Evolutionary conservation across 2,329 filamentous ascomycete genomes (phyloP).

Genomic region (Fusarium incarnatum): DNA sequence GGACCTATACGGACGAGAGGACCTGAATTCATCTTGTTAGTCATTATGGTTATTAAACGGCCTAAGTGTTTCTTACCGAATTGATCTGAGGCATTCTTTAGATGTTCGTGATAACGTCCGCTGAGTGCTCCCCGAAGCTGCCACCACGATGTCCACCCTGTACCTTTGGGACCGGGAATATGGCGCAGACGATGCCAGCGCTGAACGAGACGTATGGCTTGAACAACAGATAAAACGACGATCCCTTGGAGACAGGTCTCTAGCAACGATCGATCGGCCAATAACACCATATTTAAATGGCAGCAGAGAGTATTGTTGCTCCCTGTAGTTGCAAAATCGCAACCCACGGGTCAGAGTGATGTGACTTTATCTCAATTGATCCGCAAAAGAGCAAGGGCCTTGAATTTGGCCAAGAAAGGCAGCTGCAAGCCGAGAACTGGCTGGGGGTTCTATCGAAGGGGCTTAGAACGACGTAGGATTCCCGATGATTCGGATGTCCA

Average conservation of each 20-base stretch:
- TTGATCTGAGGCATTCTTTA: conserved; percentile 42
- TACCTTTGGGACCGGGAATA: conserved; percentile 44
- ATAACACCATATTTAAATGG: conserved; percentile 24
- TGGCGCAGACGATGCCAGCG: conserved; percentile 47
- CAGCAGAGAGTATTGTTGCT: background rate
- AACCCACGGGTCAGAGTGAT: background rate
- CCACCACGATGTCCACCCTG: conserved; percentile 48
- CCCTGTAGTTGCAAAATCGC: background rate
- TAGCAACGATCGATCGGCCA: background rate
- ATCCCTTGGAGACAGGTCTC: conserved; percentile 3
- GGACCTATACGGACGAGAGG: conserved; percentile 17
- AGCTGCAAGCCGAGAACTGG: background rate
- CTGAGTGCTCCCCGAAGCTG: conserved; percentile 46
- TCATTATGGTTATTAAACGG: background rate
- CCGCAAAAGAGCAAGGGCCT: background rate
- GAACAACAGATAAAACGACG: background rate
- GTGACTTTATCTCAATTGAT: background rate
- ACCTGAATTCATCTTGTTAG: conserved; percentile 31
- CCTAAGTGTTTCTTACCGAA: conserved; percentile 32
- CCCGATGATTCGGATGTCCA: background rate
- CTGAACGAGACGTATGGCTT: conserved; percentile 16
- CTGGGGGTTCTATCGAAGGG: too few relatives aligned
- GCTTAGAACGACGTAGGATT: background rate
- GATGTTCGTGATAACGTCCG: conserved; percentile 46
- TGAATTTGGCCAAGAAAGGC: conserved; percentile 1